Conservation (phyloP, 1,284 basidiomycete genomes). For the Boletus semigastroideus region DNA sequence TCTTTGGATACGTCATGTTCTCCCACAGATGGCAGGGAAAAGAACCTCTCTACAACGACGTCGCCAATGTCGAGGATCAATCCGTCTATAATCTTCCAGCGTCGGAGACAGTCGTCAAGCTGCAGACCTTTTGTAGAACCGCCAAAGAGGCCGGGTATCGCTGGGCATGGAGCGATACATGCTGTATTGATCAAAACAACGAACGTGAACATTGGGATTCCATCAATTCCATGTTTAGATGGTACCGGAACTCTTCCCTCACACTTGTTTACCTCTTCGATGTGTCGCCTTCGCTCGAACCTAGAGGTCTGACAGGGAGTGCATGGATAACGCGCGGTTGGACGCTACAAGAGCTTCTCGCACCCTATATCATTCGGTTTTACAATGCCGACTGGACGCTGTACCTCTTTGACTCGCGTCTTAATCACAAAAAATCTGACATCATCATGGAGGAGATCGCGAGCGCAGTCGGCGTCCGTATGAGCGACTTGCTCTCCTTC, state of each 20-base stretch:
- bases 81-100: conserved; percentile 8
- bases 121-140: conserved; percentile 1
- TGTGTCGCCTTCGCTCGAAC: neutral
- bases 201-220: conserved; percentile 8
- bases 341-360: conserved; percentile 10
- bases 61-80: conserved; percentile 1
- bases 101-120: neutral
- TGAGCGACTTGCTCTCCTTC: neutral
- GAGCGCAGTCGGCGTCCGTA: neutral
- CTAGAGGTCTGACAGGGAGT: neutral
- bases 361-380: neutral
- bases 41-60: conserved; percentile 9
- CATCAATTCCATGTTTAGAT: conserved; percentile 13
- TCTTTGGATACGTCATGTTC: conserved; percentile 21
- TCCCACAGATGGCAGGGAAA: conserved; percentile 20
- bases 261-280: conserved; percentile 12
- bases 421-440: conserved; percentile 2
- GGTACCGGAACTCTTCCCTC: conserved; percentile 10
- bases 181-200: conserved; percentile 9
- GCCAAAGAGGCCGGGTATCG: conserved; percentile 4
- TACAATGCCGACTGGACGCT: conserved; percentile 1
- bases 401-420: neutral
- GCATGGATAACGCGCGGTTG: conserved; percentile 10
- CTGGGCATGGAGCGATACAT: conserved; percentile 9
- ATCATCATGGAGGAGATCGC: conserved; percentile 1